These are phyloP conservation scores for Trichosporon asahii DNA, from an alignment of 1,284 basidiomycete genomes.

Conservation along the genomic window DNA sequence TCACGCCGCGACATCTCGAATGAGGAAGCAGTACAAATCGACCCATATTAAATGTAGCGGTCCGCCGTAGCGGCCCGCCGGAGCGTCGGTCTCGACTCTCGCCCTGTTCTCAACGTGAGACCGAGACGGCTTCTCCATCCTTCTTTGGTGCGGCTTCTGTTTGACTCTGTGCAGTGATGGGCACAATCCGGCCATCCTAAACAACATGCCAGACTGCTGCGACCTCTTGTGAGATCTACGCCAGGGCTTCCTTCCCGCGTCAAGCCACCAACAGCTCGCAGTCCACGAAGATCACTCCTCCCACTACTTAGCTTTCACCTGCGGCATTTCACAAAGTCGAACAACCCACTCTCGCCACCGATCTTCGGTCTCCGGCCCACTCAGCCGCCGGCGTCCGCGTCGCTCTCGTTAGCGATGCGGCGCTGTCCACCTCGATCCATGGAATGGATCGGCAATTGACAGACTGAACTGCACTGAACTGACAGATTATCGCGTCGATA, in stretches of 20 bases:
- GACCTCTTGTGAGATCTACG: neutral
- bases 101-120: neutral
- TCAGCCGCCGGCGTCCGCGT: neutral
- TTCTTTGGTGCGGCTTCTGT: neutral
- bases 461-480: no score
- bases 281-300: neutral
- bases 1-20: neutral
- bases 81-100: neutral
- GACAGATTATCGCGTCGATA: neutral
- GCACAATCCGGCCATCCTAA: neutral
- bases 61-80: neutral
- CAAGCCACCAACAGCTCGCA: neutral
- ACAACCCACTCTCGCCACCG: neutral
- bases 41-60: neutral
- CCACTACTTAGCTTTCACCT: neutral
- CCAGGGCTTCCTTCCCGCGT: neutral
- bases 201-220: neutral
- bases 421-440: neutral
- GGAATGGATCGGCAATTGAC: neutral
- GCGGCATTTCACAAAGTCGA: neutral
- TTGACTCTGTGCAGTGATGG: neutral
- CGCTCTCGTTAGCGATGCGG: neutral
- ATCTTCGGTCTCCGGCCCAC: neutral
- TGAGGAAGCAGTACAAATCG: neutral
- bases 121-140: neutral